phyloP scores from a whole-genome alignment of 306 rosid genomes.

The Citrullus colocynthis region DNA sequence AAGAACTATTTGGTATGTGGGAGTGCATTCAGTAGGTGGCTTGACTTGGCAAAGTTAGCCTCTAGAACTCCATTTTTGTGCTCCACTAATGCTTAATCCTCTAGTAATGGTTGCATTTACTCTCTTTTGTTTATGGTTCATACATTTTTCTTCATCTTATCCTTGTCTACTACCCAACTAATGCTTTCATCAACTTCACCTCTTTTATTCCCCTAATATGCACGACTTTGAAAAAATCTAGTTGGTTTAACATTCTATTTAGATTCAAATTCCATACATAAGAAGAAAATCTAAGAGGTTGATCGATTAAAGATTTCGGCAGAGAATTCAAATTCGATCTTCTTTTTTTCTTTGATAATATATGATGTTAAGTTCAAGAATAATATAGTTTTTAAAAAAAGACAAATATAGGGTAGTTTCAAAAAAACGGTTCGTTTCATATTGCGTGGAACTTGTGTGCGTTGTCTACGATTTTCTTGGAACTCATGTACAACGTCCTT shows the following conservation, averaged over 20 bases:
- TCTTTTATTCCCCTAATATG: neutral
- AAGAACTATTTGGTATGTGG: neutral
- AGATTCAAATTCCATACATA: neutral
- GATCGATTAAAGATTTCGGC: too few species aligned
- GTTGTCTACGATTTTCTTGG: too few species aligned
- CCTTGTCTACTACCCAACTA: neutral
- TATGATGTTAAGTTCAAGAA: too few species aligned
- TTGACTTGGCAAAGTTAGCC: conserved; percentile 18
- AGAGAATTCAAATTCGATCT: too few species aligned
- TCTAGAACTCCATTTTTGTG: conserved; percentile 35
- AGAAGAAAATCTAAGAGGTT: too few species aligned
- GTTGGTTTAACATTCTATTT: neutral
- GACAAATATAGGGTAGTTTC: too few species aligned
- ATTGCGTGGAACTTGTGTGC: too few species aligned
- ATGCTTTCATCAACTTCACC: neutral
- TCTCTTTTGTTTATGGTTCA: neutral
- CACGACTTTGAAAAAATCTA: neutral
- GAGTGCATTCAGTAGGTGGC: neutral
- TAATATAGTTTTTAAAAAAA: too few species aligned
- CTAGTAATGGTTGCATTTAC: neutral
- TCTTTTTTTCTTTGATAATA: too few species aligned
- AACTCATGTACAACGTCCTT: too few species aligned
- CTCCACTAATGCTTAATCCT: conserved; percentile 27
- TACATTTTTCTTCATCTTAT: neutral
- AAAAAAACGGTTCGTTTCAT: too few species aligned